These are phyloP conservation scores for Nitzschia putrida DNA, from an alignment of 108 stramenopile species.

Conservation along the genomic window DNA sequence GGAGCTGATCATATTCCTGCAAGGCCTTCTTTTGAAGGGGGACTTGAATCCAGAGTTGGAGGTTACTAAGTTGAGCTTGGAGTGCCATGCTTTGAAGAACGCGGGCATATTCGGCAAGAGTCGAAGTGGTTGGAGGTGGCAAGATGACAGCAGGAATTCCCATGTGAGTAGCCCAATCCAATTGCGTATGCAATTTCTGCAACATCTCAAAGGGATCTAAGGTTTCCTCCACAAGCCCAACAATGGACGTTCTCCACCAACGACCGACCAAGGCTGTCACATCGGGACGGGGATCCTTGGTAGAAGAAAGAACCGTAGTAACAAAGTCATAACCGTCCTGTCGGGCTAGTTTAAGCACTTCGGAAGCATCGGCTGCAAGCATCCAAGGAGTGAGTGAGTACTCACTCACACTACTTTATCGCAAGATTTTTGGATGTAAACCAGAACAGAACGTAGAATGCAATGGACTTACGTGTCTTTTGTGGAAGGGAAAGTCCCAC, in stretches of 20 bases:
- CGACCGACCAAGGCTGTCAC: slow-evolving; percentile 39
- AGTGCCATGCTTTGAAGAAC: slow-evolving; percentile 46
- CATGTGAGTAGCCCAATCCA: slow-evolving; percentile 94
- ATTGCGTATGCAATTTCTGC: slow-evolving; percentile 4
- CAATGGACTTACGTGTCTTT: slow-evolving; percentile 23
- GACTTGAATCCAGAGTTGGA: slow-evolving; percentile 80
- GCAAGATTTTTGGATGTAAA: not conserved
- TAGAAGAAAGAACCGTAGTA: slow-evolving; percentile 53
- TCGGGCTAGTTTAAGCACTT: slow-evolving; percentile 45
- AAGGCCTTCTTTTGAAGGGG: slow-evolving; percentile 47
- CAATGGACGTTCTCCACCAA: slow-evolving; percentile 51
- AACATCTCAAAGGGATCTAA: slow-evolving; percentile 4
- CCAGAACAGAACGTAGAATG: not conserved
- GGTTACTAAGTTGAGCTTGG: slow-evolving; percentile 51
- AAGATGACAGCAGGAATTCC: slow-evolving; percentile 88
- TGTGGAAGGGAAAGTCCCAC: slow-evolving; percentile 33
- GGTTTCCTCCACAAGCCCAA: slow-evolving; percentile 30
- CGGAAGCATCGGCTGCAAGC: slow-evolving; percentile 49
- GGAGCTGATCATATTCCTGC: slow-evolving; percentile 54
- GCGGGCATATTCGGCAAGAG: slow-evolving; percentile 56
- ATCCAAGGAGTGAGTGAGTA: not conserved
- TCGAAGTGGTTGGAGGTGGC: slow-evolving; percentile 52
- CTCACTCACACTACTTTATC: slow-evolving; percentile 20
- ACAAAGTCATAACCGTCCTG: slow-evolving; percentile 71
- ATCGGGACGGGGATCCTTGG: slow-evolving; percentile 32